Evolutionary conservation across 345 rosid species (phyloP).

Genomic region (Melaleuca quinquenervia): DNA sequence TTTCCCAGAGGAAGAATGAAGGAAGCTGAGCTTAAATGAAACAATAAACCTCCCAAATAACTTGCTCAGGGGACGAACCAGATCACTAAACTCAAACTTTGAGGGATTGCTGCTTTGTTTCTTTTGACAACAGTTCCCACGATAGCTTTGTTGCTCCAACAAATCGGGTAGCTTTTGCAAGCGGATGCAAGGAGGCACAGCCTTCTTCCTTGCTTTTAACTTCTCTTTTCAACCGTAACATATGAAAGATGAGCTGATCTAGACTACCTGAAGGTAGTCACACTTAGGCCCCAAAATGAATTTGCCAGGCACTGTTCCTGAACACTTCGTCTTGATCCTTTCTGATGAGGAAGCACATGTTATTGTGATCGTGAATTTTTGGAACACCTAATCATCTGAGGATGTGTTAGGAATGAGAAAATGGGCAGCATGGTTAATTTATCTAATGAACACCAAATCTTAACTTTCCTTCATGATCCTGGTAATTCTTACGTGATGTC

Average conservation of each 20-base stretch:
- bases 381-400: not conserved
- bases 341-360: not conserved
- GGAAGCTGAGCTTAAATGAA: not conserved
- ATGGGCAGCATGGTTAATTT: not conserved
- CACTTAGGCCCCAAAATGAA: not conserved
- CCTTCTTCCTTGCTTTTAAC: not conserved
- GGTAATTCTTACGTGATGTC: not conserved
- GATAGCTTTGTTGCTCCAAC: not conserved
- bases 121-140: not conserved
- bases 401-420: not conserved
- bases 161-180: not conserved
- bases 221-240: not conserved
- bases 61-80: not conserved
- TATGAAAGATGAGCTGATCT: not conserved
- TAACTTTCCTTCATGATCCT: not conserved
- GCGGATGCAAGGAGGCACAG: not conserved
- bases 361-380: not conserved
- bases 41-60: not conserved
- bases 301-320: not conserved
- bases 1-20: not conserved
- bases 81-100: not conserved
- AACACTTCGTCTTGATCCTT: not conserved
- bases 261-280: not conserved
- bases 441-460: not conserved
- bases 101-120: not conserved